These are phyloP conservation scores for Allomyces arbusculus DNA, from an alignment of 192 early-diverging fungal genomes.

Conservation along the genomic window DNA sequence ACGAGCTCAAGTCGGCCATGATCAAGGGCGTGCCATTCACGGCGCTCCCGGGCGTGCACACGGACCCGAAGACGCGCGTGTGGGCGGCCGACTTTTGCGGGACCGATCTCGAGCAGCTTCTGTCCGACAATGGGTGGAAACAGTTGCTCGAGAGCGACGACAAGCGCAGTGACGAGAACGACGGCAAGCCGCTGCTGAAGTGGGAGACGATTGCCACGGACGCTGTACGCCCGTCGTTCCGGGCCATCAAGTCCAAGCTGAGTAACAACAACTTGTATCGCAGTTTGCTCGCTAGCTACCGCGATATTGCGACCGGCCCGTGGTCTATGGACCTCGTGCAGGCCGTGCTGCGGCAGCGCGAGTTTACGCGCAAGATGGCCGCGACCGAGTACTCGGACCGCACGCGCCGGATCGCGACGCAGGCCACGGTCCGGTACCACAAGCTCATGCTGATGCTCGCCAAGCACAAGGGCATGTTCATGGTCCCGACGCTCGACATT, in stretches of 20 bases:
- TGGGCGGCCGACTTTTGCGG: not conserved
- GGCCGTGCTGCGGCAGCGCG: slow-evolving; percentile 25
- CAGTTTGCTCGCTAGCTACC: slow-evolving; percentile 13
- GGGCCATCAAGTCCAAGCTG: not conserved
- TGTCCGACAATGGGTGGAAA: not conserved
- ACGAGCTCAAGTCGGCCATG: slow-evolving; percentile 2
- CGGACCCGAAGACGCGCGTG: not conserved
- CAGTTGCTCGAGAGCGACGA: too few relatives aligned
- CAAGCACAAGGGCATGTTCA: slow-evolving; percentile 7
- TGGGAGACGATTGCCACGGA: slow-evolving; percentile 5
- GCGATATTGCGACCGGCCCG: slow-evolving; percentile 11
- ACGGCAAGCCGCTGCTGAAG: not conserved
- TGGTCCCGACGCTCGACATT: slow-evolving; percentile 45
- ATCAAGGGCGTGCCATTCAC: slow-evolving; percentile 1
- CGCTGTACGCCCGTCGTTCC: not conserved
- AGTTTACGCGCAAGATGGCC: slow-evolving; percentile 28
- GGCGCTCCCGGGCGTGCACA: not conserved
- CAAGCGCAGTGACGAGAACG: not conserved
- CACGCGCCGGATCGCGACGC: slow-evolving; percentile 5
- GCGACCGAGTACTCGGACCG: slow-evolving; percentile 13
- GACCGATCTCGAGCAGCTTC: slow-evolving; percentile 4
- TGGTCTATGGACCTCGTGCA: slow-evolving; percentile 23
- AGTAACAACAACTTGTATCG: slow-evolving; percentile 3
- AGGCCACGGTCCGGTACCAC: slow-evolving; percentile 18
- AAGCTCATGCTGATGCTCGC: slow-evolving; percentile 24